Percentiles rank a stretch among this genome's conserved stretches.
Conservation (phyloP, 495 filamentous ascomycete species). For the Chlorociboria aeruginascens region DNA sequence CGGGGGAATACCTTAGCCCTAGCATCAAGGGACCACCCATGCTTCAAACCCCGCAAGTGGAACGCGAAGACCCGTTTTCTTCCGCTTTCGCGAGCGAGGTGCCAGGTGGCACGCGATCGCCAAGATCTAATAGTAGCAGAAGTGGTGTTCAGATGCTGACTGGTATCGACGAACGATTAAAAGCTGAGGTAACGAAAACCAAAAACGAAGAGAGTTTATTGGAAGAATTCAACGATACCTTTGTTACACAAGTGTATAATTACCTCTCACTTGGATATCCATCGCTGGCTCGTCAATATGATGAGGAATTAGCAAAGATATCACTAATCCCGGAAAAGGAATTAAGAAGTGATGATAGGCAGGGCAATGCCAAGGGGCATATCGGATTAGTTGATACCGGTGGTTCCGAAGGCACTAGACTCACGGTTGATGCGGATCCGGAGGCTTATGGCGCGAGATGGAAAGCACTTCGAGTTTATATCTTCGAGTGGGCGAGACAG, state of each 20-base stretch:
- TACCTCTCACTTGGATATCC: slow-evolving; percentile 89
- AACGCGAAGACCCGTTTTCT: slow-evolving; percentile 18
- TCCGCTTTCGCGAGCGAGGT: slow-evolving; percentile 8
- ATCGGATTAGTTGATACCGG: slow-evolving; percentile 38
- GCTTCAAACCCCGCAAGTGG: slow-evolving; percentile 16
- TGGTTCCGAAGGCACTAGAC: slow-evolving; percentile 8
- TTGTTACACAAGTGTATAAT: slow-evolving; percentile 92
- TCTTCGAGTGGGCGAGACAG: slow-evolving; percentile 75
- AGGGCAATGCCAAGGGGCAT: slow-evolving; percentile 51
- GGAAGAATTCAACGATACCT: slow-evolving; percentile 64
- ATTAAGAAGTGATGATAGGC: slow-evolving; percentile 59
- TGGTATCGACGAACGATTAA: slow-evolving; percentile 34
- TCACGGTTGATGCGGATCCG: slow-evolving; percentile 22
- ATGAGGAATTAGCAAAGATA: slow-evolving; percentile 71
- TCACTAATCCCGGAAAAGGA: slow-evolving; percentile 51
- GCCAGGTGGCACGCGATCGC: background rate
- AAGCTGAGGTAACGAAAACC: slow-evolving; percentile 34
- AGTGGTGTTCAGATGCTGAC: slow-evolving; percentile 31
- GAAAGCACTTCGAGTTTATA: slow-evolving; percentile 70
- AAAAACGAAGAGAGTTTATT: slow-evolving; percentile 41
- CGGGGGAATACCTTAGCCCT: slow-evolving; percentile 25
- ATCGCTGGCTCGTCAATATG: slow-evolving; percentile 66
- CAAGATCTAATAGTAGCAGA: background rate
- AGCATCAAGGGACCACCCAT: slow-evolving; percentile 18
- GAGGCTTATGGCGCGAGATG: slow-evolving; percentile 48